A percentile compares a stretch with the other conserved stretches of the same genome.
Conservation (phyloP, 495 filamentous ascomycete species). For the Tuber indicum region DNA sequence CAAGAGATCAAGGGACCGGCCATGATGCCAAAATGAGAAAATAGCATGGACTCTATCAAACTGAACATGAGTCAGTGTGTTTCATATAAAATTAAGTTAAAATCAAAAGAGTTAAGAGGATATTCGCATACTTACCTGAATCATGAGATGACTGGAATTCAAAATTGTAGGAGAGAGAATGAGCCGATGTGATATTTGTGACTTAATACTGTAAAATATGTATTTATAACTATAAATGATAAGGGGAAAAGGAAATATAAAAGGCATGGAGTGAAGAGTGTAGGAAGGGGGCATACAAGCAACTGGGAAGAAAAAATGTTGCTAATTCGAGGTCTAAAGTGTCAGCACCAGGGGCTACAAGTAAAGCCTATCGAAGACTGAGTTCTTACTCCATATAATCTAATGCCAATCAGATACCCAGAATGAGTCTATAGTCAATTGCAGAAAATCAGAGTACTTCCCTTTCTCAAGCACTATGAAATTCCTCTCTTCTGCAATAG, state of each 20-base stretch:
- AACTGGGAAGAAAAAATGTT: neutral
- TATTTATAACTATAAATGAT: neutral
- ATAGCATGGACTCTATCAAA: neutral
- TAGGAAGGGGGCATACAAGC: neutral
- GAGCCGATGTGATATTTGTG: neutral
- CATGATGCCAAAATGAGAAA: neutral
- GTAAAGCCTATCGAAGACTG: neutral
- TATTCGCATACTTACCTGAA: neutral
- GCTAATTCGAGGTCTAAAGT: neutral
- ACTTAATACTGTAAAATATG: neutral
- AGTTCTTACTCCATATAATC: neutral
- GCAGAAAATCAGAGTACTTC: slow-evolving; percentile 11
- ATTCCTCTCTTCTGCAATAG: neutral
- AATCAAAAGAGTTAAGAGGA: neutral
- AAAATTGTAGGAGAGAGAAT: neutral
- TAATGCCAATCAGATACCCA: neutral
- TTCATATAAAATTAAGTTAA: neutral
- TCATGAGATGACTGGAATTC: neutral
- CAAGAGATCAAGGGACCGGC: neutral
- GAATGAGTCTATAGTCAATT: slow-evolving; percentile 10
- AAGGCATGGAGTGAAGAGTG: neutral
- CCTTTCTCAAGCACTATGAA: slow-evolving; percentile 4
- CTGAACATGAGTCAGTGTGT: neutral
- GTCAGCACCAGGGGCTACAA: neutral
- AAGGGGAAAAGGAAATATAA: neutral